These are phyloP conservation scores for Fraxinus anomala DNA, from an alignment of 257 asterid genomes.

Conservation along the genomic window DNA sequence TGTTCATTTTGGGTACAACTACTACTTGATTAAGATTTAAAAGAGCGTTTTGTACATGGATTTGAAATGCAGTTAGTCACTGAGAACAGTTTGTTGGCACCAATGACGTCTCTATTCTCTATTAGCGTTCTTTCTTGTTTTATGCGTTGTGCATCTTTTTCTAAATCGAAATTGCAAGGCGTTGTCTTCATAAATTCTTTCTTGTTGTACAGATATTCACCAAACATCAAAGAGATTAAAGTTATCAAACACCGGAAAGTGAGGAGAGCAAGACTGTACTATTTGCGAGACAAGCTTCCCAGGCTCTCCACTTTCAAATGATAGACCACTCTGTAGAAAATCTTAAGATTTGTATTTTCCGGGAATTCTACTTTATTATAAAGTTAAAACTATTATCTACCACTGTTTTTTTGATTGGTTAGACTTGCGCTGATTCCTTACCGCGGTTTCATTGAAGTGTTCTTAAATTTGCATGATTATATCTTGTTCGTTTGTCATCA, in stretches of 20 bases:
- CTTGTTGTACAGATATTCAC: constrained; percentile 69
- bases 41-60: background rate
- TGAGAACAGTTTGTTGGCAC: background rate
- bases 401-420: constrained; percentile 5
- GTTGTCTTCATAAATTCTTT: constrained; percentile 3
- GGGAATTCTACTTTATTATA: constrained; percentile 12
- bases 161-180: constrained; percentile 13
- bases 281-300: constrained; percentile 90
- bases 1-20: background rate
- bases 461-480: no score
- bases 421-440: background rate
- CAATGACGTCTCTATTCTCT: background rate
- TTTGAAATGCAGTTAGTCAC: background rate
- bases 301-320: constrained; percentile 93
- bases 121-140: background rate
- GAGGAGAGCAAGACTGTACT: constrained; percentile 81
- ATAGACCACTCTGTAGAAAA: constrained; percentile 8
- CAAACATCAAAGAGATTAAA: constrained; percentile 74
- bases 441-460: background rate
- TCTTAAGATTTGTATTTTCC: constrained; percentile 7
- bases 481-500: background rate
- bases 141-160: background rate
- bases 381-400: constrained; percentile 13
- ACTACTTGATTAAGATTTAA: background rate
- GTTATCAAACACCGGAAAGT: constrained; percentile 87